Base-by-base conservation (phyloP, 257 asterid genomes). In the Solanum piurae region DNA sequence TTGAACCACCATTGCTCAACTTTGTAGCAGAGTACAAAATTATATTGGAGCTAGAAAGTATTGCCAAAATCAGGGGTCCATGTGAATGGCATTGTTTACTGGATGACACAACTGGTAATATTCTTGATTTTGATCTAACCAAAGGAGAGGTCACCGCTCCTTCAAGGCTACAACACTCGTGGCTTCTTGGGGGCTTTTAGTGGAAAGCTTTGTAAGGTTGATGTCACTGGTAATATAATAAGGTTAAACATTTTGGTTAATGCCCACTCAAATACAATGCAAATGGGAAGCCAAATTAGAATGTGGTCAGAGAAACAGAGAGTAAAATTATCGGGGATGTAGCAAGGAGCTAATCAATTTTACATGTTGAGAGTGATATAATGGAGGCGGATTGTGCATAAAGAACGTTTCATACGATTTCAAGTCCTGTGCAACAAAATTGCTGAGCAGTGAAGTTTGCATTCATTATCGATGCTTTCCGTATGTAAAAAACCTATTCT, bases 1-100 rank as follows among this genome's bases (percentile, higher is more conserved):
- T 87, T 40, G 94, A 93, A 83, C 95, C 95, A 4, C 91, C 94
- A 8, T 86, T 88, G 72, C 94, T 93, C 83, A 92, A 89, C 77
- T 92, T 92, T 85, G 90, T 83, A 74, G 91, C 91, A 12, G 94
- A 90, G 38, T 92, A 87, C 90, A 93, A 90, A 84, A 86, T 91
- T 37, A 11, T 40, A 40, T 40, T 40, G 46, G 12, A 9, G 46
- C 46, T 40, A 40, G 13, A 40, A 40, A 40, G 46, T 40, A 14
- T 44, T 75, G 14, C 87, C 89, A 52, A 84, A 64, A 18, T 83
- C 92, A 1, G 95, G 92, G 72, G 86, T 92, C 86, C 87, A 91
- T 83, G 91, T 88, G 62, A 88, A 93, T 74, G 92, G 91, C 11
- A 88, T 89, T 38, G 75, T 91, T 42, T 91, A 91, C 89, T 92